Conservation (phyloP, 495 filamentous ascomycete species). For the Aspergillus conjunctus region DNA sequence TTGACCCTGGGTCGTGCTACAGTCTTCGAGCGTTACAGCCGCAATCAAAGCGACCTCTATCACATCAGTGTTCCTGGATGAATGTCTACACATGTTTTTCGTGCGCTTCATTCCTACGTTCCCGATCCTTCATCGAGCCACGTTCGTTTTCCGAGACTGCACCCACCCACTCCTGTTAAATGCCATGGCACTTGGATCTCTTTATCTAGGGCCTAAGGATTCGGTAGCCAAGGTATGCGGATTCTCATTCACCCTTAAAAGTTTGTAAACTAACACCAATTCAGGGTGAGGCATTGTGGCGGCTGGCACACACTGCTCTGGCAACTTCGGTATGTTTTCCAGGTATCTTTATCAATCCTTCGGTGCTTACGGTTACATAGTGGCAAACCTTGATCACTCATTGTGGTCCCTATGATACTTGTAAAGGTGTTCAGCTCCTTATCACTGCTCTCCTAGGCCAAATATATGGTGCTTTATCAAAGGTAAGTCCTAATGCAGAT, state of each 20-base stretch:
- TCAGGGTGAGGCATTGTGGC: conserved; percentile 51
- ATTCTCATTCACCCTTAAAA: background rate
- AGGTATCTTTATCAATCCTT: background rate
- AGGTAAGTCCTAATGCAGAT: conserved; percentile 25
- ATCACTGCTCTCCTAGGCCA: conserved; percentile 50
- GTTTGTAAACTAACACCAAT: background rate
- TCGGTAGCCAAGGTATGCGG: conserved; percentile 41
- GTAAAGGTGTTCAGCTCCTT: conserved; percentile 50
- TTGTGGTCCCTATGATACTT: conserved; percentile 48
- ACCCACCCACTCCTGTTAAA: conserved; percentile 50
- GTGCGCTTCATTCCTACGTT: conserved; percentile 53
- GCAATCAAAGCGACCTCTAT: conserved; percentile 50
- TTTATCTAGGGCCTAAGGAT: conserved; percentile 50
- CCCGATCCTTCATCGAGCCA: conserved; percentile 50
- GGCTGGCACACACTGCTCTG: conserved; percentile 50
- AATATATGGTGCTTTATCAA: conserved; percentile 50
- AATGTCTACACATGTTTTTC: conserved; percentile 56
- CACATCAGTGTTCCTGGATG: conserved; percentile 52
- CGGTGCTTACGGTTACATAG: conserved; percentile 19
- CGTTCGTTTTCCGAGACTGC: conserved; percentile 53
- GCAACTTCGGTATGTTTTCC: conserved; percentile 44
- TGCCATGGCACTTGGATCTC: conserved; percentile 52
- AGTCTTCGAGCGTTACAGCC: conserved; percentile 51
- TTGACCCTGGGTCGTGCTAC: background rate
- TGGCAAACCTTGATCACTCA: conserved; percentile 54